phyloP scores from a whole-genome alignment of 2,329 filamentous ascomycete genomes.

The Ascochyta koolunga region DNA sequence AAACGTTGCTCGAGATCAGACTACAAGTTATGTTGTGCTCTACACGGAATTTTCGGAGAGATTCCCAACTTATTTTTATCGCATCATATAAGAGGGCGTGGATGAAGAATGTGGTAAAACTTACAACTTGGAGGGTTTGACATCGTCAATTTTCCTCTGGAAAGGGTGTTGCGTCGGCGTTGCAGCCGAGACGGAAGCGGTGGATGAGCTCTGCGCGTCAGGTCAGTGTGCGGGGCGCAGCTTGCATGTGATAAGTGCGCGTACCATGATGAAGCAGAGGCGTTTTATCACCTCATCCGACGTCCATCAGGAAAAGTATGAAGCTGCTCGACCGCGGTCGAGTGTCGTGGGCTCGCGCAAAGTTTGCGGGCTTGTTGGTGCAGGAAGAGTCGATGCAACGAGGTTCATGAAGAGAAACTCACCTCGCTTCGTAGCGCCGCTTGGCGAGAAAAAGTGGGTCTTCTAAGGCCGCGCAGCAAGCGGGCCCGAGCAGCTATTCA shows the following conservation, averaged over 20 bases:
- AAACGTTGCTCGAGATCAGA: slow-evolving; percentile 59
- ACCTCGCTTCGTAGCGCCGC: slow-evolving; percentile 32
- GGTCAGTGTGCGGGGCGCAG: slow-evolving; percentile 21
- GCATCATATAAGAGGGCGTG: slow-evolving; percentile 69
- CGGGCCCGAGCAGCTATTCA: slow-evolving; percentile 22
- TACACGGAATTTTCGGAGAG: slow-evolving; percentile 96
- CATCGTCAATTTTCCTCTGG: slow-evolving; percentile 79
- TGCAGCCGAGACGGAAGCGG: slow-evolving; percentile 74
- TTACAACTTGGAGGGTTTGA: slow-evolving; percentile 90
- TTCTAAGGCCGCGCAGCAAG: slow-evolving; percentile 9
- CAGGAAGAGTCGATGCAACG: slow-evolving; percentile 26
- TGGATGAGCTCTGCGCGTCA: slow-evolving; percentile 63
- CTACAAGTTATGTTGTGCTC: slow-evolving; percentile 85
- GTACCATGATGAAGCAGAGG: slow-evolving; percentile 46
- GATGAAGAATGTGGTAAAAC: slow-evolving; percentile 38
- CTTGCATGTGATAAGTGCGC: slow-evolving; percentile 8
- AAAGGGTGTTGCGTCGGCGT: slow-evolving; percentile 76
- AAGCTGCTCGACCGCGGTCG: slow-evolving; percentile 43
- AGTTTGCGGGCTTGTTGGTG: slow-evolving; percentile 35
- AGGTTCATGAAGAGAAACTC: slow-evolving; percentile 34
- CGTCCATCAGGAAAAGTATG: slow-evolving; percentile 41
- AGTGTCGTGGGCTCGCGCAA: slow-evolving; percentile 37
- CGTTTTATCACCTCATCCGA: slow-evolving; percentile 41
- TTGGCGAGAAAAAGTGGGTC: slow-evolving; percentile 23
- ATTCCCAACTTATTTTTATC: slow-evolving; percentile 96